Evolutionary conservation across 139 green algal species (phyloP).

Genomic region (Picochlorum sp.): DNA sequence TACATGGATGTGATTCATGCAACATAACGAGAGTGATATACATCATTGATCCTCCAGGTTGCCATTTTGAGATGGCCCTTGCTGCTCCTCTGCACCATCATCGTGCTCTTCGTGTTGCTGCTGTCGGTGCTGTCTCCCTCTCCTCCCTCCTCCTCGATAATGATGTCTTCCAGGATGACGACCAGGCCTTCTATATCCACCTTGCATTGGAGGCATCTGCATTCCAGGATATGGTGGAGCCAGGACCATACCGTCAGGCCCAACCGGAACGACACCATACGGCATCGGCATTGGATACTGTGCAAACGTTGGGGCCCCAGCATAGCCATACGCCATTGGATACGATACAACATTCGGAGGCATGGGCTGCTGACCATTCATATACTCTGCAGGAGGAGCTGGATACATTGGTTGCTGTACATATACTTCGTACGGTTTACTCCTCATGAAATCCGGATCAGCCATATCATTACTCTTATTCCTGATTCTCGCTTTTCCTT

Average conservation of each 20-base stretch:
- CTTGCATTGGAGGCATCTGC: no score
- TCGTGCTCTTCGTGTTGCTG: neutral
- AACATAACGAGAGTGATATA: no score
- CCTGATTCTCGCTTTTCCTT: slow-evolving; percentile 33
- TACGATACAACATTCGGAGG: no score
- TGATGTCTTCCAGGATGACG: neutral
- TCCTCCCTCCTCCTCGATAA: neutral
- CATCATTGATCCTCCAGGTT: neutral
- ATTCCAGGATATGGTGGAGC: slow-evolving; percentile 1
- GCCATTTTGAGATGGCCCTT: neutral
- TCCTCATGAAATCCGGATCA: slow-evolving; percentile 38
- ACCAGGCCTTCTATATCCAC: neutral
- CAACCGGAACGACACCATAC: no score
- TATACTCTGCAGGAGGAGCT: no score
- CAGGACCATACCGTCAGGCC: no score
- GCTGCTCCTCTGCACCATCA: neutral
- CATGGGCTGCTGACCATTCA: no score
- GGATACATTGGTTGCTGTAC: no score
- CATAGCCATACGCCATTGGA: no score
- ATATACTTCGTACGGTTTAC: neutral
- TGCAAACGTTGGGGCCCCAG: no score
- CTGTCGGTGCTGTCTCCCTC: neutral
- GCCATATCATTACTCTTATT: slow-evolving; percentile 34
- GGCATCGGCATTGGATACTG: no score
- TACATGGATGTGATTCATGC: neutral